Conservation (phyloP, 2,329 filamentous ascomycete genomes). For the Ophidiomyces ophidiicola region DNA sequence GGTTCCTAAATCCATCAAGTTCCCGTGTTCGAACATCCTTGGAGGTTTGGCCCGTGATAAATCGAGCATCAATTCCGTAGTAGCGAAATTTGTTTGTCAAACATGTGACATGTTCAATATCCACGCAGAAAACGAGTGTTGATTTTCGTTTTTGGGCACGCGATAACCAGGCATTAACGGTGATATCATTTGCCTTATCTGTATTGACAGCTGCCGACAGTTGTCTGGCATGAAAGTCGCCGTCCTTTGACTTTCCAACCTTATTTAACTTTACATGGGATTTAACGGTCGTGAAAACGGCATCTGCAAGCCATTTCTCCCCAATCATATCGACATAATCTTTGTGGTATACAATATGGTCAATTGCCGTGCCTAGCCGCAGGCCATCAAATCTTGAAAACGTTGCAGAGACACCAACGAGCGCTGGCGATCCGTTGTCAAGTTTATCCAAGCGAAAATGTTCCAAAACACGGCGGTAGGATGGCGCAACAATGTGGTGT, state of each 20-base stretch:
- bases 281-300: slow-evolving; percentile 86
- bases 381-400: slow-evolving; percentile 72
- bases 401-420: slow-evolving; percentile 84
- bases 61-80: slow-evolving; percentile 69
- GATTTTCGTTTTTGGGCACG: slow-evolving; percentile 64
- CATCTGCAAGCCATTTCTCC: slow-evolving; percentile 81
- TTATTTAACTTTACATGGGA: slow-evolving; percentile 67
- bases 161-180: slow-evolving; percentile 72
- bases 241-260: slow-evolving; percentile 51
- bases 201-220: slow-evolving; percentile 78
- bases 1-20: slow-evolving; percentile 61
- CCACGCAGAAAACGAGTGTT: slow-evolving; percentile 88
- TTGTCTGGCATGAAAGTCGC: slow-evolving; percentile 69
- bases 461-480: slow-evolving; percentile 62
- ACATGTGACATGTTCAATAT: slow-evolving; percentile 65
- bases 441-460: slow-evolving; percentile 60
- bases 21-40: slow-evolving; percentile 55
- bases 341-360: slow-evolving; percentile 93
- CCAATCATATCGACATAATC: slow-evolving; percentile 71
- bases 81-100: slow-evolving; percentile 65
- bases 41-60: slow-evolving; percentile 71
- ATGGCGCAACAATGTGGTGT: slow-evolving; percentile 81
- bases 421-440: slow-evolving; percentile 43
- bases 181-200: slow-evolving; percentile 64
- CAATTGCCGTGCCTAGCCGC: slow-evolving; percentile 69